A percentile compares a stretch with the other conserved stretches of the same genome.
phyloP scores from a whole-genome alignment of 352 stramenopile species.

The Sclerospora graminicola region DNA sequence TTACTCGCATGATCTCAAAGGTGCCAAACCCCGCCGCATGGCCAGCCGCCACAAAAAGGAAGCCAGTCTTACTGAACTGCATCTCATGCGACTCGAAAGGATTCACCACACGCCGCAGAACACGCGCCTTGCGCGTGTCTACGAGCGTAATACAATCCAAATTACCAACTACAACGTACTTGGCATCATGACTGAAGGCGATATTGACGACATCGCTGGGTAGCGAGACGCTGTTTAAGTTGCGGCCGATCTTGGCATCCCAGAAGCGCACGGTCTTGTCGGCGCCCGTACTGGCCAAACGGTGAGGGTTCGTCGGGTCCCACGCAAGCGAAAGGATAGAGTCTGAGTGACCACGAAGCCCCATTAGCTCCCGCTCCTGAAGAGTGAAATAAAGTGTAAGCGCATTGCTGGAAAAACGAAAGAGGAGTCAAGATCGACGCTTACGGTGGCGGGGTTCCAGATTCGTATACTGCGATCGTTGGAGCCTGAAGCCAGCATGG shows the following conservation, averaged over 20 bases:
- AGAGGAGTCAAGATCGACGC: constrained; percentile 3
- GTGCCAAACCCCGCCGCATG: constrained; percentile 66
- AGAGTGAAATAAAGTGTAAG: neutral
- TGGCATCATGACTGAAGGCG: constrained; percentile 69
- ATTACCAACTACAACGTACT: constrained; percentile 75
- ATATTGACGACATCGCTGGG: constrained; percentile 69
- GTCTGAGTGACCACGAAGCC: constrained; percentile 66
- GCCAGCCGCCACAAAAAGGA: constrained; percentile 72
- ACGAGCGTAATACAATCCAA: constrained; percentile 70
- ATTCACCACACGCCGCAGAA: constrained; percentile 70
- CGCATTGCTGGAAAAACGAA: neutral
- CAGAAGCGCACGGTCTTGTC: constrained; percentile 83
- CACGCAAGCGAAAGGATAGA: constrained; percentile 60
- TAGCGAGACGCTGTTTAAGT: constrained; percentile 65
- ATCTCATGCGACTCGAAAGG: constrained; percentile 78
- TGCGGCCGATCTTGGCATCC: constrained; percentile 72
- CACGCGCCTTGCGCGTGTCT: constrained; percentile 70
- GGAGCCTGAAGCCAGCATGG: constrained; percentile 67
- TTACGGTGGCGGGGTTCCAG: constrained; percentile 50
- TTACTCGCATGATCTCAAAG: constrained; percentile 78
- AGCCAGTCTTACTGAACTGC: constrained; percentile 71
- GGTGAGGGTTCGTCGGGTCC: constrained; percentile 53
- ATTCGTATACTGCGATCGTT: constrained; percentile 75
- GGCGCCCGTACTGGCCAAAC: constrained; percentile 52
- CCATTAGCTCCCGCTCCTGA: constrained; percentile 43